Base-by-base conservation (phyloP, 2,329 filamentous ascomycete genomes). In the Trichophyton mentagrophytes region DNA sequence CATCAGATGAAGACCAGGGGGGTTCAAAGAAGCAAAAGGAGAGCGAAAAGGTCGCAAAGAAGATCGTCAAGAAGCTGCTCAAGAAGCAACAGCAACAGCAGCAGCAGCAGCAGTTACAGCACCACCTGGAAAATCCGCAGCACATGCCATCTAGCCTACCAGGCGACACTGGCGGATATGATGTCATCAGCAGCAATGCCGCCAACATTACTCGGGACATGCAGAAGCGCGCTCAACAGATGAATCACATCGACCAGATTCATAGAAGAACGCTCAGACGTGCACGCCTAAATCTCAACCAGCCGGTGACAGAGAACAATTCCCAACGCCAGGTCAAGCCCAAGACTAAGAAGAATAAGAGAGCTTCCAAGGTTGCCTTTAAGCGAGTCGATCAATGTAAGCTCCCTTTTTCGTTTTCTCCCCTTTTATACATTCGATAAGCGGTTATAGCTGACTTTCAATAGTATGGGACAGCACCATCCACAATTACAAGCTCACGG, bases 401-500 rank as follows among this genome's bases (percentile, higher is more conserved):
- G 71, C 60, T 46, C 25, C 22, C 25, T 27, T 49, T 49, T 65
- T 22, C 22, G 22, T 22, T 3, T 3, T 3, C 22, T 61, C 60
- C 4, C 15, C 2, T n/a, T n/a, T 44, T 42, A 13, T 4, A 13
- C 11, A 4, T 42, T n/a, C 11, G 4, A 42, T 38, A 13, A 38
- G 33, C 33, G 8, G 33, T 30, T 38, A 13, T 38, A 13, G 8
- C 33, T 38, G 33, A 38, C 33, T 38, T 38, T 38, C 33, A 38
- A 9, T 64, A 73, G 74, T 79, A 58, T 80, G 77, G 75, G 78
- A 83, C 64, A 80, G 73, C 62, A 80, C 74, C 2, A 82, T 82
- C 53, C 82, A 85, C 69, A 82, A 85, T 66, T 87, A 83, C 75
- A 85, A 85, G 69, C 78, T 86, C 40, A 84, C 81, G n/a, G 85